Percentiles rank a stretch among this genome's conserved stretches.
phyloP scores from a whole-genome alignment of 306 rosid genomes.

The Cicer bijugum region DNA sequence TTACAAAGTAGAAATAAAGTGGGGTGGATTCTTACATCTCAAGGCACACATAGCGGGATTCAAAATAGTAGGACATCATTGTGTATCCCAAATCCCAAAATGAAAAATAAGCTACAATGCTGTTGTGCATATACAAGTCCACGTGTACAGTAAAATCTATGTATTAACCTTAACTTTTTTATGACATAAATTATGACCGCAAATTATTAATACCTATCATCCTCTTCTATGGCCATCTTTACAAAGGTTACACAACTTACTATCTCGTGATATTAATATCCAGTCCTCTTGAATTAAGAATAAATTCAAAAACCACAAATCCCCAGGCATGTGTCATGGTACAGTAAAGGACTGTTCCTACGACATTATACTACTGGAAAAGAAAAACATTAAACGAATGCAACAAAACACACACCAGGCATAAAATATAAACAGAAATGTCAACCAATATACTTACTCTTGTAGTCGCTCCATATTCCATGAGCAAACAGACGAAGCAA shows the following conservation, averaged over 20 bases:
- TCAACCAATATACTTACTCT: constrained; percentile 58
- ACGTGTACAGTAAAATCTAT: neutral
- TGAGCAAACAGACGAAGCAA: constrained; percentile 84
- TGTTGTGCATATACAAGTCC: neutral
- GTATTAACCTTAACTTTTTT: neutral
- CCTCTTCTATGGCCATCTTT: neutral
- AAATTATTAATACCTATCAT: neutral
- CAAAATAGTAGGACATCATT: neutral
- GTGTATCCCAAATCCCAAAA: neutral
- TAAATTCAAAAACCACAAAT: constrained; percentile 18
- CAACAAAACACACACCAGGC: neutral
- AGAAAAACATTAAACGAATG: neutral
- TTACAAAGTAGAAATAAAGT: neutral
- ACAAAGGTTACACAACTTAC: constrained; percentile 8
- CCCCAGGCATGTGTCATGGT: neutral
- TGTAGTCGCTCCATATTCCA: constrained; percentile 95
- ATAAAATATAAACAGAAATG: neutral
- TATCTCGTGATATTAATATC: constrained; percentile 12
- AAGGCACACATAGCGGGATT: neutral
- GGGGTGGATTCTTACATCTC: neutral
- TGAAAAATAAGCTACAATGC: neutral
- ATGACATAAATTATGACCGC: neutral
- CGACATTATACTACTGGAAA: neutral
- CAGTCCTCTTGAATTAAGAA: neutral
- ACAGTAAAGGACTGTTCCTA: neutral